Conservation (phyloP, 139 green algal genomes). For the Picochlorum sp. region DNA sequence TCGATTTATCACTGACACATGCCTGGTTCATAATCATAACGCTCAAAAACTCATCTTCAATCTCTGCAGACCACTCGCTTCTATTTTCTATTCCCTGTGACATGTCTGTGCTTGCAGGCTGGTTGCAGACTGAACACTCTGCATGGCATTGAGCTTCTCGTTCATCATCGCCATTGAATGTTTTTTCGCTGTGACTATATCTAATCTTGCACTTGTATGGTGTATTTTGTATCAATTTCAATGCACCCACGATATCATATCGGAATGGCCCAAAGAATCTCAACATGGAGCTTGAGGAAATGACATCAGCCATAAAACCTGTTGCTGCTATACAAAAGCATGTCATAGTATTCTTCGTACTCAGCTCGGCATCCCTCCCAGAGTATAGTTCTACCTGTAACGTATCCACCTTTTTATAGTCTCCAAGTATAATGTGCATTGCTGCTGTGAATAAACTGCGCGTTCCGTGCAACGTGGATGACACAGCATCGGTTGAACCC, state of each 20-base stretch:
- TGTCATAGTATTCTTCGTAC: not conserved
- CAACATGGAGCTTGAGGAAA: slow-evolving; percentile 43
- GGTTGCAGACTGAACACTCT: not conserved
- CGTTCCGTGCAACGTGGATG: slow-evolving; percentile 71
- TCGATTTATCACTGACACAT: slow-evolving; percentile 65
- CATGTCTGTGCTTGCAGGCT: not conserved
- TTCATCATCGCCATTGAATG: not conserved
- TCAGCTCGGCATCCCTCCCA: slow-evolving; percentile 7
- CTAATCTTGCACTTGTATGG: not conserved
- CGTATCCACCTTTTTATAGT: slow-evolving; percentile 68
- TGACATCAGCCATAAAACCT: slow-evolving; percentile 81
- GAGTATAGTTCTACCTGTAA: slow-evolving; percentile 31
- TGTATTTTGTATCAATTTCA: slow-evolving; percentile 21
- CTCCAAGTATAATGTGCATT: slow-evolving; percentile 76
- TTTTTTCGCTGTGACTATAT: not conserved
- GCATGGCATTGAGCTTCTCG: not conserved
- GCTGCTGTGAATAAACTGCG: slow-evolving; percentile 57
- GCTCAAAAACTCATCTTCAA: slow-evolving; percentile 49
- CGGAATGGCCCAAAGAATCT: slow-evolving; percentile 57
- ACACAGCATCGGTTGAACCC: slow-evolving; percentile 78
- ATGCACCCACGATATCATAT: slow-evolving; percentile 40
- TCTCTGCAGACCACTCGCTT: not conserved
- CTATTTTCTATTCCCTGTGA: too few species aligned
- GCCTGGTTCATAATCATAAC: slow-evolving; percentile 70
- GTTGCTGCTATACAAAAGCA: slow-evolving; percentile 29